Conservation (phyloP, 2,329 filamentous ascomycete genomes). For the Ophiocordyceps sinensis region DNA sequence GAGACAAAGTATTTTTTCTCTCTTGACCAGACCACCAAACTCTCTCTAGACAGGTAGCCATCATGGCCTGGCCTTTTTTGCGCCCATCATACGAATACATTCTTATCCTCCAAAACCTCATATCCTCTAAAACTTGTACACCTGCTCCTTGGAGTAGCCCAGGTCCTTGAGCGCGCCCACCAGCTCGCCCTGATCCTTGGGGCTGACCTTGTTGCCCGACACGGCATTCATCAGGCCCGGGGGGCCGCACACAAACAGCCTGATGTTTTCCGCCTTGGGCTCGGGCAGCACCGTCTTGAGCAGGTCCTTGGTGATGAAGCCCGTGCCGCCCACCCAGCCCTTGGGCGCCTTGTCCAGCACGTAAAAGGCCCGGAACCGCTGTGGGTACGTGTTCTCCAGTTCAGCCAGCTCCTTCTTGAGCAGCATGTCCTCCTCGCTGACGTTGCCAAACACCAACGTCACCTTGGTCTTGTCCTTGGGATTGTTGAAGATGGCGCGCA, state of each 20-base stretch:
- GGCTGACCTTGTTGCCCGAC: constrained; percentile 78
- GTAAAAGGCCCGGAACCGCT: constrained; percentile 92
- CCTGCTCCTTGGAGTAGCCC: constrained; percentile 57
- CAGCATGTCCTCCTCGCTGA: constrained; percentile 80
- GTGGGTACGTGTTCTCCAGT: constrained; percentile 89
- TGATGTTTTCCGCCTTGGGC: constrained; percentile 82
- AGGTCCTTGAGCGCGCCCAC: constrained; percentile 69
- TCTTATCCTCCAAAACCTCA: too few species aligned
- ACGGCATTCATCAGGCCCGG: constrained; percentile 89
- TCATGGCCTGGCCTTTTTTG: too few species aligned
- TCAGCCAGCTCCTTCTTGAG: constrained; percentile 72
- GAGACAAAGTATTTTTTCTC: neutral
- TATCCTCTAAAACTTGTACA: constrained; percentile 72
- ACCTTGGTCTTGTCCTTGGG: constrained; percentile 95
- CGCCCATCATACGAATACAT: too few species aligned
- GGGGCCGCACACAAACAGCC: constrained; percentile 92
- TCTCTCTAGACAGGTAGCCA: too few species aligned
- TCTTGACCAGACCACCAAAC: neutral
- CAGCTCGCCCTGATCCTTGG: constrained; percentile 88
- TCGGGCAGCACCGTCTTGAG: constrained; percentile 91
- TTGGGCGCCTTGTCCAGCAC: constrained; percentile 73
- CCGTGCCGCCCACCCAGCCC: constrained; percentile 62
- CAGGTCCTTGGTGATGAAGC: constrained; percentile 78
- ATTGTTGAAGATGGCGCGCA: constrained; percentile 87
- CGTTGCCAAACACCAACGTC: constrained; percentile 85